phyloP scores from a whole-genome alignment of 805 yeast species.

The Yarrowia sp. region DNA sequence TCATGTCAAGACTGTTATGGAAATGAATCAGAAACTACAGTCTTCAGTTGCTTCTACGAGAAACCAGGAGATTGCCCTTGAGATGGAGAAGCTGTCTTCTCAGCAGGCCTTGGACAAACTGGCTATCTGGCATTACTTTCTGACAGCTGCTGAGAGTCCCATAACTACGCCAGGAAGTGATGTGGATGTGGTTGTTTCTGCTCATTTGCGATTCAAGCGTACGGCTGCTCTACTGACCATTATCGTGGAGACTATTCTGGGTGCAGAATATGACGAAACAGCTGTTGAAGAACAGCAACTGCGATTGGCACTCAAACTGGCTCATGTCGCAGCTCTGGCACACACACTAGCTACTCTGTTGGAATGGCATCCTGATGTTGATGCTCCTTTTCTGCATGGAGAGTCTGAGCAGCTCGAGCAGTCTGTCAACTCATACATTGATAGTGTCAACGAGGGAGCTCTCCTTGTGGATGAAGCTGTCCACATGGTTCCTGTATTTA shows the following conservation, averaged over 20 bases:
- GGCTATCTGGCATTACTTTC: slow-evolving; percentile 44
- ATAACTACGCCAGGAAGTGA: slow-evolving; percentile 23
- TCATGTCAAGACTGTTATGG: slow-evolving; percentile 42
- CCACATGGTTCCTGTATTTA: slow-evolving; percentile 13
- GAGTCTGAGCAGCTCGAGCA: slow-evolving; percentile 21
- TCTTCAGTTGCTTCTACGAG: slow-evolving; percentile 41
- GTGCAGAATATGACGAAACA: slow-evolving; percentile 10
- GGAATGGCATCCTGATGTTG: slow-evolving; percentile 21
- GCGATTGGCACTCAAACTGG: background rate
- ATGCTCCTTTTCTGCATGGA: slow-evolving; percentile 18
- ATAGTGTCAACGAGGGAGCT: slow-evolving; percentile 17
- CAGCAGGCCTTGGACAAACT: slow-evolving; percentile 46
- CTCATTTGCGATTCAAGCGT: slow-evolving; percentile 22
- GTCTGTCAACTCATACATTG: slow-evolving; percentile 18
- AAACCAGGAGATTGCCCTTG: slow-evolving; percentile 45
- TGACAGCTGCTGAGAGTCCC: slow-evolving; percentile 41
- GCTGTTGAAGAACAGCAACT: slow-evolving; percentile 22
- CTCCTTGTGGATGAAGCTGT: slow-evolving; percentile 12
- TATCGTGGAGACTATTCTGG: slow-evolving; percentile 11
- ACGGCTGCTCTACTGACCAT: background rate
- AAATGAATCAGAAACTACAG: slow-evolving; percentile 44
- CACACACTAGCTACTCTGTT: slow-evolving; percentile 16
- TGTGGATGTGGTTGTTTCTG: slow-evolving; percentile 33
- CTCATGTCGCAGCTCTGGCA: slow-evolving; percentile 1
- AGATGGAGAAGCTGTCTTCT: slow-evolving; percentile 44